Conservation (phyloP, 2,329 filamentous ascomycete species). For the Daldinia sp. region DNA sequence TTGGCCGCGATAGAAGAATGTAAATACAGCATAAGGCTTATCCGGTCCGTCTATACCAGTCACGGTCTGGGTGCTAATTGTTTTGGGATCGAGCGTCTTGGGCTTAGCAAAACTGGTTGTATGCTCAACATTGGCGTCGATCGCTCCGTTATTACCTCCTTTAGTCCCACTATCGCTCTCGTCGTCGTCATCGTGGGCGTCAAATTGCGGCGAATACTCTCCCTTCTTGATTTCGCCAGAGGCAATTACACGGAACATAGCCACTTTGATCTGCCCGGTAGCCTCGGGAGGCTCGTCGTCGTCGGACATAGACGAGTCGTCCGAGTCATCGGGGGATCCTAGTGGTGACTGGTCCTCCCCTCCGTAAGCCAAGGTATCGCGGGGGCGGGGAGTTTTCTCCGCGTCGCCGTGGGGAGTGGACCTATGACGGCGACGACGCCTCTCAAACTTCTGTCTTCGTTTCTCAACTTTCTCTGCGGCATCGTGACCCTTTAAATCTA, state of each 20-base stretch:
- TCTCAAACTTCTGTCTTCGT: conserved; percentile 81
- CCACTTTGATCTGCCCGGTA: conserved; percentile 97
- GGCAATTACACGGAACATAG: conserved; percentile 92
- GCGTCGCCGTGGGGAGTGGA: conserved; percentile 51
- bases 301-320: conserved; percentile 73
- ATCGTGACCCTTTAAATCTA: conserved; percentile 94
- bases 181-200: conserved; percentile 94
- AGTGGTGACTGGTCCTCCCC: conserved; percentile 78
- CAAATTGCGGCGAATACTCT: conserved; percentile 97
- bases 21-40: conserved; percentile 95
- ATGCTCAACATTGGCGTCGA: conserved; percentile 89
- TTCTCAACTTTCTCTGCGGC: conserved; percentile 89
- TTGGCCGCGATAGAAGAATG: conserved; percentile 96
- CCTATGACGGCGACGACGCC: conserved; percentile 71
- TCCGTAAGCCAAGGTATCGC: conserved; percentile 79
- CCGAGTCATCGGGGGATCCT: conserved; percentile 75
- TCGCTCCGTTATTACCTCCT: conserved; percentile 63
- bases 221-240: conserved; percentile 98
- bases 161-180: conserved; percentile 62
- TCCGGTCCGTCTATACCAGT: conserved; percentile 96
- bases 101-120: conserved; percentile 98
- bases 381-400: conserved; percentile 54
- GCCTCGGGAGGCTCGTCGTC: conserved; percentile 92
- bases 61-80: conserved; percentile 98
- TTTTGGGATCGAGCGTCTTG: conserved; percentile 94